Conservation (phyloP, 78 protist genomes). For the Tieghemostelium lacteum region DNA sequence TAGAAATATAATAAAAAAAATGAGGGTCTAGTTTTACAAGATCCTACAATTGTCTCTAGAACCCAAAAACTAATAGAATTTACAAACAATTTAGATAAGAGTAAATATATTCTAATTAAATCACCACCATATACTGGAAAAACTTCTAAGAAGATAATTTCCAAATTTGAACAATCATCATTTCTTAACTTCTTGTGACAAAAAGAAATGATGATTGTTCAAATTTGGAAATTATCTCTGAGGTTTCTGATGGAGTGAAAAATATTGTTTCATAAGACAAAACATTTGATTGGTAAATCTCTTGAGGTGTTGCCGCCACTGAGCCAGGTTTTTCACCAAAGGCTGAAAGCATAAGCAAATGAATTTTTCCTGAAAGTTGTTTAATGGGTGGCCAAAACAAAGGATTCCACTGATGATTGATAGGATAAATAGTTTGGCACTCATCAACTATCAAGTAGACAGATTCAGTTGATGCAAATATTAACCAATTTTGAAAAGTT, state of each 20-base stretch:
- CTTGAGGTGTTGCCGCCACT: neutral
- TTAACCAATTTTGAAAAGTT: neutral
- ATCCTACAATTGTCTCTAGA: too few species aligned
- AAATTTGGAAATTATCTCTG: neutral
- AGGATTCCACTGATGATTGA: neutral
- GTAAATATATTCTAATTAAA: neutral
- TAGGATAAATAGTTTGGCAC: neutral
- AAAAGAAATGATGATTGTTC: neutral
- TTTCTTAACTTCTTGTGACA: neutral
- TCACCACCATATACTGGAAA: slow-evolving; percentile 17
- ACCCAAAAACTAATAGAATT: too few species aligned
- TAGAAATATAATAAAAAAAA: too few species aligned
- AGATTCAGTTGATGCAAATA: neutral
- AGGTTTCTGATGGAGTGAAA: neutral
- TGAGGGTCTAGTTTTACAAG: too few species aligned
- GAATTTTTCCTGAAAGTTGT: neutral
- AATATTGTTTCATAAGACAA: neutral
- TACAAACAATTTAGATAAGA: neutral
- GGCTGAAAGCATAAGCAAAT: neutral
- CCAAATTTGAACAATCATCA: neutral
- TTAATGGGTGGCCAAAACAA: slow-evolving; percentile 8
- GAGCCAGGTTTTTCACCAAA: slow-evolving; percentile 13
- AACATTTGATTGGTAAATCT: neutral
- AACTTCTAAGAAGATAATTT: neutral
- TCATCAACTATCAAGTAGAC: slow-evolving; percentile 11